Conservation (phyloP, 352 stramenopile genomes). For the Phytophthora tentaculata region DNA sequence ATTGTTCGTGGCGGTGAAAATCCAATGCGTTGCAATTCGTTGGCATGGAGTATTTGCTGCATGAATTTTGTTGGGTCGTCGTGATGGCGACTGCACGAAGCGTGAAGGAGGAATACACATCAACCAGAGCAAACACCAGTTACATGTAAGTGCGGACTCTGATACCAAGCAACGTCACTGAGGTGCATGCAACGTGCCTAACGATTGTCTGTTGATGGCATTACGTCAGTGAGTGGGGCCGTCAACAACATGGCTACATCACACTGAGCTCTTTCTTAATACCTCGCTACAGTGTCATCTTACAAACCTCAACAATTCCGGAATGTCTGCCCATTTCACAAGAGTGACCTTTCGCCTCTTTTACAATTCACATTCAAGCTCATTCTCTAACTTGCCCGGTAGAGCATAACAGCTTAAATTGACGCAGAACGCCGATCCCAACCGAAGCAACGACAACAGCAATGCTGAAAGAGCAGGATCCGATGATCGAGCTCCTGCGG, state of each 20-base stretch:
- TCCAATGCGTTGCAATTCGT: constrained; percentile 16
- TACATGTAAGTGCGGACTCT: background rate
- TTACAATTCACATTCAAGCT: background rate
- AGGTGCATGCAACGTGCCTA: background rate
- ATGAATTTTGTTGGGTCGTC: constrained; percentile 16
- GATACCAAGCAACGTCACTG: background rate
- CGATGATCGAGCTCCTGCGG: constrained; percentile 86
- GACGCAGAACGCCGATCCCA: no score
- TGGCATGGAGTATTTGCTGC: constrained; percentile 16
- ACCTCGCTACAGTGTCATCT: constrained; percentile 13
- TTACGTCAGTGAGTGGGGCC: constrained; percentile 3
- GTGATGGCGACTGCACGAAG: constrained; percentile 5
- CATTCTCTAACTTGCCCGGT: constrained; percentile 20
- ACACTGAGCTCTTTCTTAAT: no score
- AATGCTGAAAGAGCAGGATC: constrained; percentile 88
- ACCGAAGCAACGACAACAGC: background rate
- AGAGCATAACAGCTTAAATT: background rate
- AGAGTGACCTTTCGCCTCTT: constrained; percentile 10
- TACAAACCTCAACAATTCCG: background rate
- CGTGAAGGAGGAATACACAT: background rate
- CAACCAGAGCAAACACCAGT: background rate
- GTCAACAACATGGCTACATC: constrained; percentile 18
- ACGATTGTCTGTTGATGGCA: background rate
- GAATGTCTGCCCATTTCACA: background rate
- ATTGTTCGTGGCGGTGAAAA: constrained; percentile 19